A percentile compares a stretch with the other conserved stretches of the same genome.
phyloP scores from a whole-genome alignment of 2,329 filamentous ascomycete species.

The Aureobasidium sp. region DNA sequence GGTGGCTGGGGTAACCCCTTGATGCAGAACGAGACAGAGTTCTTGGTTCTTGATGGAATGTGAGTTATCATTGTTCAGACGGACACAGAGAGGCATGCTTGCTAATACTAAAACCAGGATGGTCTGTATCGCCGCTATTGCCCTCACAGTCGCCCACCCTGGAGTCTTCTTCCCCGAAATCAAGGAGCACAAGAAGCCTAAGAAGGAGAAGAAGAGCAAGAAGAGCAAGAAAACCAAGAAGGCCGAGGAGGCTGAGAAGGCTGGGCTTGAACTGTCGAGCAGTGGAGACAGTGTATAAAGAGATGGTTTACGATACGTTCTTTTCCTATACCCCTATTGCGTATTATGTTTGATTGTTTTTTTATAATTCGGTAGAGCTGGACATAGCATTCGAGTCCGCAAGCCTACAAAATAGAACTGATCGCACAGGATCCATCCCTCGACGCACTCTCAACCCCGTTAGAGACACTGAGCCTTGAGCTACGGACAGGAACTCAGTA shows the following conservation, averaged over 20 bases:
- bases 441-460: not conserved
- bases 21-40: conserved; percentile 43
- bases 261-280: conserved; percentile 5
- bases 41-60: conserved; percentile 43
- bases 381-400: not conserved
- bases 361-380: not conserved
- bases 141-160: conserved; percentile 39
- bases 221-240: not conserved
- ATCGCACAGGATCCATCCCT: not conserved
- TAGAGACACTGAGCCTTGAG: not conserved
- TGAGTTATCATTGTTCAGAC: conserved; percentile 27
- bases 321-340: conserved; percentile 9
- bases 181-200: not conserved
- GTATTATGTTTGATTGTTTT: not conserved
- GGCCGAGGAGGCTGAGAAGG: not conserved
- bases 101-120: conserved; percentile 30
- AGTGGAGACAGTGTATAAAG: conserved; percentile 8
- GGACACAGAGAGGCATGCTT: not conserved
- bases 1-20: conserved; percentile 43
- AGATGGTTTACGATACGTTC: conserved; percentile 4
- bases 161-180: conserved; percentile 37
- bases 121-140: conserved; percentile 36
- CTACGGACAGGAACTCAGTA: not conserved
- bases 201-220: not conserved
- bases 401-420: not conserved